A percentile compares a stretch with the other conserved stretches of the same genome.
Evolutionary conservation across 805 yeast genomes (phyloP).

Genomic region (Komagataella pastoris): DNA sequence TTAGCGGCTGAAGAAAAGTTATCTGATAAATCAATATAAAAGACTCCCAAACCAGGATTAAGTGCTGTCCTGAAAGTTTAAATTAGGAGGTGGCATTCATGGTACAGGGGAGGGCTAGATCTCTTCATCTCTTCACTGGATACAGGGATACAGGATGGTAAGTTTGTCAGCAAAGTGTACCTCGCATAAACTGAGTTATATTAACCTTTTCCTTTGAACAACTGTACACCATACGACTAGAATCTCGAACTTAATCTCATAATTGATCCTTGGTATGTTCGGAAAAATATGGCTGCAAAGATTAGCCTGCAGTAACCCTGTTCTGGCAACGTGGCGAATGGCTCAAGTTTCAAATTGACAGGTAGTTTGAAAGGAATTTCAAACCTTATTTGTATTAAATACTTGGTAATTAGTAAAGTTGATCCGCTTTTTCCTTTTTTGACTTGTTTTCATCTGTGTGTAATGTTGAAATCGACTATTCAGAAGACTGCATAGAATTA

Average conservation of each 20-base stretch:
- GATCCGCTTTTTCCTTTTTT: too few species aligned
- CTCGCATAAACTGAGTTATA: too few species aligned
- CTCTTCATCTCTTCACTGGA: neutral
- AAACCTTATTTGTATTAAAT: too few species aligned
- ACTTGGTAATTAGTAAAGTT: neutral
- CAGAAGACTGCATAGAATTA: too few species aligned
- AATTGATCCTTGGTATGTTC: neutral
- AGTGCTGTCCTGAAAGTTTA: neutral
- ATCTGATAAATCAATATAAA: neutral
- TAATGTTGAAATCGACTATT: too few species aligned
- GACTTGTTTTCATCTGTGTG: too few species aligned
- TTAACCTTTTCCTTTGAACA: neutral
- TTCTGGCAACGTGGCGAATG: neutral
- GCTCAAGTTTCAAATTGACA: neutral
- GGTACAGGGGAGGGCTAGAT: neutral
- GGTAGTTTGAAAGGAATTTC: neutral
- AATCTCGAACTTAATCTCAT: too few species aligned
- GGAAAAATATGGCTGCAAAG: neutral
- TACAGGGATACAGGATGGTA: neutral
- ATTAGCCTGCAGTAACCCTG: neutral
- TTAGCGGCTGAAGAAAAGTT: neutral
- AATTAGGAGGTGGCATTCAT: neutral
- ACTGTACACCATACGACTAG: neutral
- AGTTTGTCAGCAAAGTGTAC: too few species aligned
- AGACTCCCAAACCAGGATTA: neutral